Base-by-base conservation (phyloP, 2,329 filamentous ascomycete genomes). In the Sclerotinia glacialis region DNA sequence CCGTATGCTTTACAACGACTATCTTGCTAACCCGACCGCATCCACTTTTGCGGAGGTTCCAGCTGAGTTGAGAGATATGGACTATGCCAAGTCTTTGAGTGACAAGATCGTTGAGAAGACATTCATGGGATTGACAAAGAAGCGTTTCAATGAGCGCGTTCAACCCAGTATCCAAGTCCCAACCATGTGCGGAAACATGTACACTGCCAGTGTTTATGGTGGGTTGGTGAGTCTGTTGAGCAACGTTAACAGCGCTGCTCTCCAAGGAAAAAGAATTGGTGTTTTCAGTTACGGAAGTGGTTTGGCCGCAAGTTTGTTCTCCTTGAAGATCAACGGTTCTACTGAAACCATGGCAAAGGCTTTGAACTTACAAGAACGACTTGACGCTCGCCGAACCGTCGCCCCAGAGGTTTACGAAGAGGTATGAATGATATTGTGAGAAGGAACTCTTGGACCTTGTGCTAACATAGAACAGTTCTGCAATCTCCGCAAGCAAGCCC, bases 81-180 rank as follows among this genome's bases (percentile, higher is more conserved):
- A 91, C 76, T 94, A 94, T 79, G 82, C 89, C 76, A 87, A 89
- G 80, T 94, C 91, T 3, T 80, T 95, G 73, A 87, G 86, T 69
- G 91, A 95, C 83, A 93, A 92, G 83, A 85, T 83, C 64, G 85
- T 95, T 49, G 91, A 95, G 83, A 95, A 94, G 86, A 89, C 89
- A 69, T 95, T 95, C 79, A 91, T 95, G 89, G 83, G 77, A 67
- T 83, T 94, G 73, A 89, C 89, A 78, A 94, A 95, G 86, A 93
- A 93, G 85, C 86, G 86, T 73, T 94, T 91, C 80, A 85, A 86
- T 76, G 89, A 93, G 80, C 89, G 91, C 74, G 89, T 95, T 73
- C 82, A 83, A 77, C 89, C 90, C 63, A 82, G 83, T 74, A 89
- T 91, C 77, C 85, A 92, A 79, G 89, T 92, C 46, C 87, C 91